These are phyloP conservation scores for Rhynchosporium graminicola DNA, from an alignment of 2,329 filamentous ascomycete species.

Conservation along the genomic window DNA sequence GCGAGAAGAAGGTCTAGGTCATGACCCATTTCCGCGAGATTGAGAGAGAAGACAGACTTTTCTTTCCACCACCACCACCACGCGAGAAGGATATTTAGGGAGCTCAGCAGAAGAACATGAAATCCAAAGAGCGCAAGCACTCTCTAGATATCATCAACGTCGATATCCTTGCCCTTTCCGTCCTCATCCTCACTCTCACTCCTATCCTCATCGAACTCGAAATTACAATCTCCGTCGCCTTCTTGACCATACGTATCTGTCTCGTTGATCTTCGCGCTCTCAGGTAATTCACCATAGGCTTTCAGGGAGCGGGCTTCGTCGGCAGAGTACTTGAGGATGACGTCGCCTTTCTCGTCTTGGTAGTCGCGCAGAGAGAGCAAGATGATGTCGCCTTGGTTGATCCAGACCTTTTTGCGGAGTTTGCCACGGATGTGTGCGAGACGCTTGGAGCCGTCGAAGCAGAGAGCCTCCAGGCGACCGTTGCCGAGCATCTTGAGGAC, in stretches of 20 bases:
- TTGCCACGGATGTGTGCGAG: constrained; percentile 89
- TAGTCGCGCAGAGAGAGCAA: constrained; percentile 86
- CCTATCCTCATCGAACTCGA: constrained; percentile 97
- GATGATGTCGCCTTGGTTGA: constrained; percentile 97
- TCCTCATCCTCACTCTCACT: constrained; percentile 58
- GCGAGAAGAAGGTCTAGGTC: constrained; percentile 31
- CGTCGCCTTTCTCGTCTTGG: constrained; percentile 91
- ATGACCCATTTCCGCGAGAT: constrained; percentile 41
- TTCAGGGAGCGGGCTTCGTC: constrained; percentile 95
- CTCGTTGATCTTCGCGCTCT: constrained; percentile 99
- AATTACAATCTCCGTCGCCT: constrained; percentile 92
- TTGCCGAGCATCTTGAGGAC: constrained; percentile 96
- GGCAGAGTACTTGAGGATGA: constrained; percentile 92
- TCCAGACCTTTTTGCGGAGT: constrained; percentile 99
- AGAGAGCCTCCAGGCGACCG: constrained; percentile 84
- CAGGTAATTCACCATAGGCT: constrained; percentile 95
- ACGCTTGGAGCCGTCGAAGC: constrained; percentile 91
- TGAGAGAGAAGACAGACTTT: constrained; percentile 68
- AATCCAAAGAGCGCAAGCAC: neutral
- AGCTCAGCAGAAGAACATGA: neutral
- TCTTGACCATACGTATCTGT: constrained; percentile 91
- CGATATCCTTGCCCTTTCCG: constrained; percentile 74
- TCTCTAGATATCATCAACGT: constrained; percentile 89
- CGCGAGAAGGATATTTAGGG: neutral
- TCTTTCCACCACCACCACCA: constrained; percentile 30